Base-by-base conservation (phyloP, 2,329 filamentous ascomycete genomes). In the Sodiomyces alkalinus region DNA sequence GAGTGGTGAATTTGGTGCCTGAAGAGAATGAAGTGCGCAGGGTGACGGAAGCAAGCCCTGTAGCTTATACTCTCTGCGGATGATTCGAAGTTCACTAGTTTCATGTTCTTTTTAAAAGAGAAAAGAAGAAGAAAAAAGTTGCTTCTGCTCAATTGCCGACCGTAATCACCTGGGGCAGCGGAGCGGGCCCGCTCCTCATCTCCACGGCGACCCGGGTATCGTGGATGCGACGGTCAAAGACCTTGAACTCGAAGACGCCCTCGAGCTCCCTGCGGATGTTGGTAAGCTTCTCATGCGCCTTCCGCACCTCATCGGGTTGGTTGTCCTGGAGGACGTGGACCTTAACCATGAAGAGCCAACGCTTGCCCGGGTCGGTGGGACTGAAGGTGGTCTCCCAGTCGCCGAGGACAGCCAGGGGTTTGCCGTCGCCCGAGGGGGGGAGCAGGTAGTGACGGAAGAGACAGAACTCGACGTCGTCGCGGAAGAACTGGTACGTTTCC, bases 281-380 rank as follows among this genome's bases (percentile, higher is more conserved):
- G 12, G 60, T 37, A 5, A 77, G 48, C 35, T 60, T 55, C n/a
- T 65, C 63, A 22, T 63, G 58, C 0, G 56, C 68, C 38, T 68
- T 62, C 24, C 62, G 55, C 17, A 74, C 56, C 41, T 68, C 66
- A 20, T 70, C 66, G 0, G 68, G 68, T 28, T 66, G 62, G 37
- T 58, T 66, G 29, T 71, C 67, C 33, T 73, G 66, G 6, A 60
- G 38, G 3, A 73, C 65, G 28, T 67, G 56, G 2, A 58, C 48
- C 33, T 59, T 68, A 32, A 71, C 61, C 19, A 57, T 58, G 17
- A 76, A 51, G 28, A 69, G 56, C 70, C 70, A 75, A 25, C 56
- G 51, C 28, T 54, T 51, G 28, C 59, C 55, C 21, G 54, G 45
- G 38, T 70, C 66, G 11, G 68, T 49, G 0, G 58, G 59, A 3